These are phyloP conservation scores for Solanum gandarillasii DNA, from an alignment of 257 asterid species.

Conservation along the genomic window DNA sequence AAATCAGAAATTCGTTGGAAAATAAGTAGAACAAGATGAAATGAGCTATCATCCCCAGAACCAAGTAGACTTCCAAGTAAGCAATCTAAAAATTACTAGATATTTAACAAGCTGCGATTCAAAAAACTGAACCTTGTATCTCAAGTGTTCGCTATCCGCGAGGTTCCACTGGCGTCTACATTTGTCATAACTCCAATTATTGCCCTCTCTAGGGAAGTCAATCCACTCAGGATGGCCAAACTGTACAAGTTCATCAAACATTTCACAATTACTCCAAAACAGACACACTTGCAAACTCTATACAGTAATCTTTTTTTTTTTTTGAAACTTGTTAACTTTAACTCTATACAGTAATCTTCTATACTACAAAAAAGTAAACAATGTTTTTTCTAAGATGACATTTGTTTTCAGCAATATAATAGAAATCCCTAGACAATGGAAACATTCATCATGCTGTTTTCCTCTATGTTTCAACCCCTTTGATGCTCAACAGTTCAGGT, in stretches of 20 bases:
- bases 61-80: not conserved
- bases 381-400: not conserved
- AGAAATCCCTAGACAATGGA: not conserved
- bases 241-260: slow-evolving; percentile 18
- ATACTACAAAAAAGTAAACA: not conserved
- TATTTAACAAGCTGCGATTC: not conserved
- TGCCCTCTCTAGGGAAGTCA: slow-evolving; percentile 98
- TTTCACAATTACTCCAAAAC: not conserved
- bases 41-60: not conserved
- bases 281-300: not conserved
- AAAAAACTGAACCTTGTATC: slow-evolving; percentile 65
- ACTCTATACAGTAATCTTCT: not conserved
- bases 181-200: slow-evolving; percentile 81
- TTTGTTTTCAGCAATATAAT: not conserved
- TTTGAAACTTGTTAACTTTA: not conserved
- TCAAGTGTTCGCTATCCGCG: slow-evolving; percentile 66
- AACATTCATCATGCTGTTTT: not conserved
- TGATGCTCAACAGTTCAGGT: not conserved
- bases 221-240: slow-evolving; percentile 99
- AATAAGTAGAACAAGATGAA: not conserved
- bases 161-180: slow-evolving; percentile 97
- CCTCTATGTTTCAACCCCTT: not conserved
- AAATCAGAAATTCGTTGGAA: not conserved
- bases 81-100: not conserved
- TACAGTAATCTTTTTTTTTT: not conserved